Evolutionary conservation across 805 yeast genomes (phyloP).

Genomic region (Metschnikowia drakensbergensis): DNA sequence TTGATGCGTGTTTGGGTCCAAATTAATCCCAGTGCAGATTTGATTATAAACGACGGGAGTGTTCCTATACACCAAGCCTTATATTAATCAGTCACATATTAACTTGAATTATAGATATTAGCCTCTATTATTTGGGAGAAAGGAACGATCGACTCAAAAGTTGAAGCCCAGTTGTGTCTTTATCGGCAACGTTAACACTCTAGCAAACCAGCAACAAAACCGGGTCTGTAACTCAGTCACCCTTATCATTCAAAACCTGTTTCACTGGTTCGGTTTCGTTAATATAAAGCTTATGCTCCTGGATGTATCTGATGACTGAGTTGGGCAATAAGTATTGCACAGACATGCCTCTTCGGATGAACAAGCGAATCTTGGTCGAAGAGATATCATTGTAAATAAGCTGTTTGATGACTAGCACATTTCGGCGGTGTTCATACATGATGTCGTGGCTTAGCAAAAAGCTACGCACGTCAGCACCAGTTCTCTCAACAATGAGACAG

Average conservation of each 20-base stretch:
- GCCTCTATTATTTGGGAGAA: too few species aligned
- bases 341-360: slow-evolving; percentile 92
- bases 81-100: background rate
- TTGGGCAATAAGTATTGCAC: slow-evolving; percentile 94
- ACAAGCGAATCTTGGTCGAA: slow-evolving; percentile 90
- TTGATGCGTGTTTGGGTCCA: background rate
- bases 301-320: slow-evolving; percentile 89
- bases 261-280: slow-evolving; percentile 92
- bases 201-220: too few species aligned
- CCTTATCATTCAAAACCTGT: slow-evolving; percentile 55
- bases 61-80: too few species aligned
- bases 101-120: too few species aligned
- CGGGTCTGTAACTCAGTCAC: slow-evolving; percentile 14
- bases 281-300: slow-evolving; percentile 82
- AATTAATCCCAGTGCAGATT: background rate
- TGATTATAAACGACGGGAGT: background rate
- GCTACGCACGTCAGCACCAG: slow-evolving; percentile 93
- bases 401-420: slow-evolving; percentile 91
- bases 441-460: slow-evolving; percentile 91
- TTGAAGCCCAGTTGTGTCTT: too few species aligned
- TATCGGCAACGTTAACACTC: too few species aligned
- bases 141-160: too few species aligned
- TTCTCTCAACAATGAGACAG: slow-evolving; percentile 92
- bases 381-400: slow-evolving; percentile 93
- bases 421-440: slow-evolving; percentile 94